Percentiles rank a stretch among this genome's conserved stretches.
Conservation (phyloP, 2,329 filamentous ascomycete genomes). For the Aspergillus spinulosporus region DNA sequence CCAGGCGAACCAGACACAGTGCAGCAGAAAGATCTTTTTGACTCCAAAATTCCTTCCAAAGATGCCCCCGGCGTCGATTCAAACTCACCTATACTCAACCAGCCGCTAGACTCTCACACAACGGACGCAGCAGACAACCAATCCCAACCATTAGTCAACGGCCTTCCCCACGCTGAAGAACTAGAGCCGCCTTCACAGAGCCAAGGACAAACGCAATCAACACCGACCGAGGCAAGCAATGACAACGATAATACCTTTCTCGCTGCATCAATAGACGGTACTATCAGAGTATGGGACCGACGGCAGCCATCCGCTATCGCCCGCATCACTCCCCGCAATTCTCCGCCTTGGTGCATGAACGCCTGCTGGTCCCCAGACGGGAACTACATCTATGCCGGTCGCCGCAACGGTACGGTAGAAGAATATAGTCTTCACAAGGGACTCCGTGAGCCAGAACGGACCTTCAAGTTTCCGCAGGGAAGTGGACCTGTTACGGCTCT, state of each 20-base stretch:
- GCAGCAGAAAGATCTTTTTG: slow-evolving; percentile 21
- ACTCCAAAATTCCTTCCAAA: slow-evolving; percentile 6
- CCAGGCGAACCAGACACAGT: slow-evolving; percentile 34
- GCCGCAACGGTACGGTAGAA: slow-evolving; percentile 89
- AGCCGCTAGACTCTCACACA: slow-evolving; percentile 23
- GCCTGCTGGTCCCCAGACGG: slow-evolving; percentile 95
- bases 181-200: slow-evolving; percentile 31
- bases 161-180: slow-evolving; percentile 46
- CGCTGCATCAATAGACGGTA: slow-evolving; percentile 62
- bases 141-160: slow-evolving; percentile 39
- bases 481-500: slow-evolving; percentile 88
- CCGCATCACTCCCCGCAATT: slow-evolving; percentile 70
- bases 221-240: slow-evolving; percentile 52
- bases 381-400: slow-evolving; percentile 89
- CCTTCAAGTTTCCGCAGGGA: slow-evolving; percentile 83
- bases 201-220: slow-evolving; percentile 28
- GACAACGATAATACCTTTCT: slow-evolving; percentile 72
- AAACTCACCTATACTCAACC: slow-evolving; percentile 9
- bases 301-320: slow-evolving; percentile 75
- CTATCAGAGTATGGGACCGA: slow-evolving; percentile 52
- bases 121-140: slow-evolving; percentile 25
- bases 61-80: slow-evolving; percentile 15
- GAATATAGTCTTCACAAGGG: slow-evolving; percentile 86
- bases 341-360: slow-evolving; percentile 96
- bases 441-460: slow-evolving; percentile 71